Evolutionary conservation across 306 rosid genomes (phyloP), one percentile per base, ranked within the genome.

Genomic region (Cicer pinnatifidum): DNA sequence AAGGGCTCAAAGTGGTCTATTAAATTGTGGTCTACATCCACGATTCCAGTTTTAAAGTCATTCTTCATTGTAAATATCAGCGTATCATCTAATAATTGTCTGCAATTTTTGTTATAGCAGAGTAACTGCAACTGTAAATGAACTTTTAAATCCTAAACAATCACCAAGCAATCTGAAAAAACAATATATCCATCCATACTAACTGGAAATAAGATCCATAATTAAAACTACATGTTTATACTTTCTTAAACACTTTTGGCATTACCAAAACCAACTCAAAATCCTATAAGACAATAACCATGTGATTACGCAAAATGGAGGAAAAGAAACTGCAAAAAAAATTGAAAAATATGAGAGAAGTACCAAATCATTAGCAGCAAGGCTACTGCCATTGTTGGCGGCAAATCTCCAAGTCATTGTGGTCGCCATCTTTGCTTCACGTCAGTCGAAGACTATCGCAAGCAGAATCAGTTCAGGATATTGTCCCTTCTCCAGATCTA

Each of bases 321-420:
- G 35, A 28, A 28, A 28, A 28, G 5, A 28, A 28, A 28, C 5
- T 28, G 35, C 35, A 28, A 28, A 28, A 28, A 41, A 11, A 16
- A 45, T 11, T 16, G 10, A 23, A 80, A 80, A 56, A 13, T 54
- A 28, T 20, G 33, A 75, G 35, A 51, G 17, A 83, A 70, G 11
- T 84, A 94, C 98, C 96, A 84, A 61, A 79, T 91, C 92, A 87
- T 84, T 89, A 80, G 90, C 67, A 77, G 91, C 80, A 63, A 68
- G 97, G 82, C 75, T 82, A 89, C 88, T 83, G 84, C 97, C 98
- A 82, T 89, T 93, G 83, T 79, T 87, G 90, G 95, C 86, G 78
- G 93, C 76, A 52, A 66, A 76, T 85, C 97, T 86, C 97, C 97
- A 88, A 82, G 92, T 75, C 43, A 86, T 20, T 19, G 97, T 72